Evolutionary conservation across 2,329 filamentous ascomycete species (phyloP), one percentile per base, ranked within the genome.

Genomic region (Leptographium wingfieldii): DNA sequence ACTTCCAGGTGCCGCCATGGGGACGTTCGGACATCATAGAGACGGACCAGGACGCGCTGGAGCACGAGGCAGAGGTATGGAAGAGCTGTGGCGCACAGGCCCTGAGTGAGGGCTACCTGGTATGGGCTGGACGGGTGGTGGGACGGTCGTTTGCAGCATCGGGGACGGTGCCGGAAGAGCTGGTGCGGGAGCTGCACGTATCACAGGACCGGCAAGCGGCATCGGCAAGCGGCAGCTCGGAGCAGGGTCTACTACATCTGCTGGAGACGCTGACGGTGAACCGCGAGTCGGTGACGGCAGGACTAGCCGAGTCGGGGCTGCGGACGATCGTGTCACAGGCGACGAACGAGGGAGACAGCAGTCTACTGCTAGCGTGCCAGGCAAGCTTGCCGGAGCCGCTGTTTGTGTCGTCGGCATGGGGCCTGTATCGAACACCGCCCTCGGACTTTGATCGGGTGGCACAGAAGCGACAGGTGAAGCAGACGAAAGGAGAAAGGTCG

Each of bases 51-150:
- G 77, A 83, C 52, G 85, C 90, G 12, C 70, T 82, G 14, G 70
- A 73, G 1, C 83, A 86, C 67, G 82, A 84, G 2, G 75, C 84
- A 14, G 81, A 84, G 22, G 78, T 96, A 0, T 94, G 87, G 85
- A 85, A 86, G 68, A 91, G 88, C 51, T 88, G 90, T 65, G 78
- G 81, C 61, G 77, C 81, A n/a, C 76, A 80, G 46, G 74, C 80
- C 1, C 76, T 86, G 19, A 87, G 84, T 60, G 74, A 81, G 31
- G 80, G 83, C 19, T 96, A 94, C 69, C 75, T 90, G 0, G 75
- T 88, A 1, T 99, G 95, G 95, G 88, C 89, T 53, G 92, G 89
- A 3, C 82, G 86, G 63, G 87, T 92, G 2, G 77, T 97, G 53
- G 94, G 95, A 9, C 83, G 90, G 68, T 86, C 90, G 0, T 97